Evolutionary conservation across 257 asterid genomes (phyloP), one percentile per base, ranked within the genome.

Genomic region (Primulina eburnea): DNA sequence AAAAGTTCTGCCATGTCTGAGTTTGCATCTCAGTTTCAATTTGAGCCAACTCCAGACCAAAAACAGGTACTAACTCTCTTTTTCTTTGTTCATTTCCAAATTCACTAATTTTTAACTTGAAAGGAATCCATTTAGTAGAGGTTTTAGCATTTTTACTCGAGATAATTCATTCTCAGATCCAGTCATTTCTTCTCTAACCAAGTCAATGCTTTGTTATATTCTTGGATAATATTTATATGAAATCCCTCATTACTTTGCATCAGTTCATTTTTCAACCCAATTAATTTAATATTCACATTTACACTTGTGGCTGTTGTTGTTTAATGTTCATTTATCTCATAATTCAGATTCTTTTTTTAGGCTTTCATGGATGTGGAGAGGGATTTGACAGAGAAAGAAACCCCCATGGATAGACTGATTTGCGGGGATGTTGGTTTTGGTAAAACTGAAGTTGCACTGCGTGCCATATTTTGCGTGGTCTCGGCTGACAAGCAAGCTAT

Each of bases 381-480:
- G 80, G 98, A 92, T 84, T 82, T 93, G 84, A 90, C 92, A 17
- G 90, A 90, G 83, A 86, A 87, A 79, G 96, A 89, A 68, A 90
- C 85, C 72, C 99, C 97, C 33, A 93, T 93, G 99, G 99, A 93
- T 72, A 80, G 98, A 75, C 78, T 93, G 79, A 89, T 93, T 63
- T 93, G 99, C n/a, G 99, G 99, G 73, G 97, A 93, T 82, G 99
- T 90, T 62, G 99, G 99, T 74, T 90, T 93, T 75, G 99, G 99
- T 75, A 93, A 93, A 84, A 93, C 97, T 62, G 99, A 93, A 86
- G 99, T 93, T 75, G 97, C 99, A 62, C 68, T 93, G 60, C 99
- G 96, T 77, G 99, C 97, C 77, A 89, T 93, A 85, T 87, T 79
- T 84, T 88, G 93, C 79, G 99, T 90, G 76, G 88, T 93, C 72